These are phyloP conservation scores for Fragaria iinumae DNA, from an alignment of 306 rosid genomes.

Conservation along the genomic window DNA sequence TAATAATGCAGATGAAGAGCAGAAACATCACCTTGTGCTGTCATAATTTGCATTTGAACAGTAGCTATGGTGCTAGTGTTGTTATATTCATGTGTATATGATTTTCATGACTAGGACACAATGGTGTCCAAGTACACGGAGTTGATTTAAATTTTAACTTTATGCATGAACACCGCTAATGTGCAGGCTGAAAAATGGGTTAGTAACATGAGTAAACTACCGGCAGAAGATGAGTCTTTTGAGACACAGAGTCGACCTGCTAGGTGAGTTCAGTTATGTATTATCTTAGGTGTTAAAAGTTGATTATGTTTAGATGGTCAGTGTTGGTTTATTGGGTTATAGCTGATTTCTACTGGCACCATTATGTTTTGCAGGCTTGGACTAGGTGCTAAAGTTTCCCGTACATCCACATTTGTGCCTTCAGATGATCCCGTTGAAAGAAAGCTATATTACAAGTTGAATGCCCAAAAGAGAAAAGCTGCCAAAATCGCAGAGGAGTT, in stretches of 20 bases:
- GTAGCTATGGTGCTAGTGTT: not conserved
- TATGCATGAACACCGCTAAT: slow-evolving; percentile 16
- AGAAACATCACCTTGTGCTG: not conserved
- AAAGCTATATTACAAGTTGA: slow-evolving; percentile 58
- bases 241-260: slow-evolving; percentile 48
- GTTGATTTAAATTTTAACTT: not conserved
- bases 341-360: not conserved
- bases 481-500: slow-evolving; percentile 49
- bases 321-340: not conserved
- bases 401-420: slow-evolving; percentile 51
- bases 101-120: not conserved
- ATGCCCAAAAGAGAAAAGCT: slow-evolving; percentile 51
- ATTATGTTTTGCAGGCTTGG: slow-evolving; percentile 60
- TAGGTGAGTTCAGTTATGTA: slow-evolving; percentile 34
- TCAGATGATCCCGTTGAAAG: slow-evolving; percentile 67
- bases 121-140: not conserved
- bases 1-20: not conserved
- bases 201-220: slow-evolving; percentile 54
- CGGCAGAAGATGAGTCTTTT: slow-evolving; percentile 43
- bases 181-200: slow-evolving; percentile 82
- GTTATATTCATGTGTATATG: not conserved
- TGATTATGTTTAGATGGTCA: slow-evolving; percentile 4
- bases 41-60: not conserved
- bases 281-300: not conserved
- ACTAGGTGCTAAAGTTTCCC: slow-evolving; percentile 71